These are phyloP conservation scores for Microcos paniculata DNA, from an alignment of 345 rosid genomes.

Conservation along the genomic window DNA sequence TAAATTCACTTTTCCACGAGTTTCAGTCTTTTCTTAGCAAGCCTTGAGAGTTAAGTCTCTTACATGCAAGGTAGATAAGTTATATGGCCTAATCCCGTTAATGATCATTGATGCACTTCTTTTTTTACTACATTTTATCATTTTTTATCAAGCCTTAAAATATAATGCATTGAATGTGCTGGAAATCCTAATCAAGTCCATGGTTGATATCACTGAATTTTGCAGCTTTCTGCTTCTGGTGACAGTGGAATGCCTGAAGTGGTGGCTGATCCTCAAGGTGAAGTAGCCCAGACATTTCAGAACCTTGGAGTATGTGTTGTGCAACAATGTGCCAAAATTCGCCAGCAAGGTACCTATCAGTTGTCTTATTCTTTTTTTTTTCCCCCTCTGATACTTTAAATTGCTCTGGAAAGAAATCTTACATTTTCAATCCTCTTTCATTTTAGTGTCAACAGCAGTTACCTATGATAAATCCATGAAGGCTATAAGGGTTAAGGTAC, in stretches of 20 bases:
- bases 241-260: constrained; percentile 94
- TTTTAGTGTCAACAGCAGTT: constrained; percentile 87
- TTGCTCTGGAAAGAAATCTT: constrained; percentile 5
- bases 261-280: constrained; percentile 88
- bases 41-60: constrained; percentile 4
- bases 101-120: background rate
- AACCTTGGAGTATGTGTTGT: constrained; percentile 87
- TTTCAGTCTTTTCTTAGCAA: background rate
- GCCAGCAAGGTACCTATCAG: constrained; percentile 73
- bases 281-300: constrained; percentile 80
- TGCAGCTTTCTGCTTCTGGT: constrained; percentile 91
- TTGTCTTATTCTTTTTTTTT: background rate
- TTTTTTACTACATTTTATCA: background rate
- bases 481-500: constrained; percentile 88
- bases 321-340: constrained; percentile 95
- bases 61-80: background rate
- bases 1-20: background rate
- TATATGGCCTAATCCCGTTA: background rate
- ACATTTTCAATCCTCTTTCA: background rate
- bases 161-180: constrained; percentile 6
- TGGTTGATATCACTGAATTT: constrained; percentile 8
- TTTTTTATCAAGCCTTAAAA: background rate
- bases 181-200: constrained; percentile 4
- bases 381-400: background rate
- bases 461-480: constrained; percentile 71